Evolutionary conservation across 1,139 yeast species (phyloP).

Genomic region (Diutina sp.): DNA sequence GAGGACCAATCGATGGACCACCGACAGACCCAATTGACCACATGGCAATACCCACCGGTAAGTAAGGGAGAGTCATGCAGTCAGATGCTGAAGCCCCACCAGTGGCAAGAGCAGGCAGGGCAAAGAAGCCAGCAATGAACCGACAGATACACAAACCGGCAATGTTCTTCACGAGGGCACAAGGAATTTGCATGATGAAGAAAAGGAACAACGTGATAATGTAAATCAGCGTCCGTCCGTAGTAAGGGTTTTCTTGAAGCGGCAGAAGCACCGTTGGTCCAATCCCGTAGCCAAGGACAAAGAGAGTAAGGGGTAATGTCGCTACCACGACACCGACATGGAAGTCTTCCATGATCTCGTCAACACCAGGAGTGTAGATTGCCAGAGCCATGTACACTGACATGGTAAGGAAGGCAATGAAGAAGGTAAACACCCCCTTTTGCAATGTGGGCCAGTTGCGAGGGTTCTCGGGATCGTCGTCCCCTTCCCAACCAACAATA

Average conservation of each 20-base stretch:
- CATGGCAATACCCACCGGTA: slow-evolving; percentile 17
- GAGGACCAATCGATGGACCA: slow-evolving; percentile 26
- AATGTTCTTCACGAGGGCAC: slow-evolving; percentile 18
- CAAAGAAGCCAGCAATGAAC: slow-evolving; percentile 20
- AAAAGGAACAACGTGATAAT: slow-evolving; percentile 16
- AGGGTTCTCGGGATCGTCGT: slow-evolving; percentile 46
- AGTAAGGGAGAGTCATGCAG: slow-evolving; percentile 14
- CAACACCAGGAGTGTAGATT: slow-evolving; percentile 43
- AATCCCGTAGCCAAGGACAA: slow-evolving; percentile 44
- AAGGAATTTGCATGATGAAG: slow-evolving; percentile 20
- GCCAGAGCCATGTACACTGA: slow-evolving; percentile 52
- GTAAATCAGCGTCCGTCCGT: slow-evolving; percentile 39
- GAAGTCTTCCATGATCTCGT: slow-evolving; percentile 24
- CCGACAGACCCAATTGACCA: slow-evolving; percentile 25
- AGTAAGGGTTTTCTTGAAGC: slow-evolving; percentile 26
- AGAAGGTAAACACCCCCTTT: slow-evolving; percentile 24
- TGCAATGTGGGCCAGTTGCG: slow-evolving; percentile 35
- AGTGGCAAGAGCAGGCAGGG: slow-evolving; percentile 14
- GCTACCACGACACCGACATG: slow-evolving; percentile 26
- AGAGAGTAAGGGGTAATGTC: slow-evolving; percentile 24
- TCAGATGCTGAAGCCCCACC: slow-evolving; percentile 16
- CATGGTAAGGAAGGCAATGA: slow-evolving; percentile 33
- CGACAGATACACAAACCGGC: slow-evolving; percentile 19
- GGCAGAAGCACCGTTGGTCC: slow-evolving; percentile 47
- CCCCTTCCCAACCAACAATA: slow-evolving; percentile 32